phyloP scores from a whole-genome alignment of 2,329 filamentous ascomycete species.

The Trichoderma lentiforme region DNA sequence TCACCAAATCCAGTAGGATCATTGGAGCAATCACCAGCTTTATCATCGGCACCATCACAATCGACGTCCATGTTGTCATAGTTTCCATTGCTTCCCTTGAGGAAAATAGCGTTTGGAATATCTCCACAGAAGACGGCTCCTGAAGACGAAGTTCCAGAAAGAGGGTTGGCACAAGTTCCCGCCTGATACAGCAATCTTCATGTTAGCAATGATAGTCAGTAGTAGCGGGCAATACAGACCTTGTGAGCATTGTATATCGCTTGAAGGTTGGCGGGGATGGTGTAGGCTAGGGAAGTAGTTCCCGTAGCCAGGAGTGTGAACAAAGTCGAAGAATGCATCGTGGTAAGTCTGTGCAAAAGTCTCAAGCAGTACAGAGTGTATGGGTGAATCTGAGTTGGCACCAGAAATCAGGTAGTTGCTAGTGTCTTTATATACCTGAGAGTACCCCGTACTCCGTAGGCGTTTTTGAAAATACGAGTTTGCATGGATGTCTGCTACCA shows the following conservation, averaged over 20 bases:
- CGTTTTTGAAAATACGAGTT: not conserved
- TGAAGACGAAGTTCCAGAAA: slow-evolving; percentile 17
- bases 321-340: slow-evolving; percentile 18
- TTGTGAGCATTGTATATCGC: slow-evolving; percentile 20
- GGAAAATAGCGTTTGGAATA: slow-evolving; percentile 29
- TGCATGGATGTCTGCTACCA: not conserved
- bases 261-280: slow-evolving; percentile 20
- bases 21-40: slow-evolving; percentile 35
- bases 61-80: slow-evolving; percentile 49
- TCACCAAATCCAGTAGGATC: slow-evolving; percentile 36
- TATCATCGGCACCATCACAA: slow-evolving; percentile 43
- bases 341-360: not conserved
- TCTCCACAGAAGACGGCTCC: slow-evolving; percentile 26
- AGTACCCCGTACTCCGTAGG: not conserved
- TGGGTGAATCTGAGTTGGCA: not conserved
- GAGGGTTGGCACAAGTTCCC: slow-evolving; percentile 26
- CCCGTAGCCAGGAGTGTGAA: slow-evolving; percentile 15
- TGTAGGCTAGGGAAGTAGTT: slow-evolving; percentile 15
- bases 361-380: not conserved
- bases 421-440: not conserved
- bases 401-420: not conserved
- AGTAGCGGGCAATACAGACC: not conserved
- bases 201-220: not conserved
- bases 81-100: slow-evolving; percentile 7
- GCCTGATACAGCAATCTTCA: slow-evolving; percentile 24